Evolutionary conservation across 495 filamentous ascomycete species (phyloP).

Genomic region (Aspergillus conjunctus): DNA sequence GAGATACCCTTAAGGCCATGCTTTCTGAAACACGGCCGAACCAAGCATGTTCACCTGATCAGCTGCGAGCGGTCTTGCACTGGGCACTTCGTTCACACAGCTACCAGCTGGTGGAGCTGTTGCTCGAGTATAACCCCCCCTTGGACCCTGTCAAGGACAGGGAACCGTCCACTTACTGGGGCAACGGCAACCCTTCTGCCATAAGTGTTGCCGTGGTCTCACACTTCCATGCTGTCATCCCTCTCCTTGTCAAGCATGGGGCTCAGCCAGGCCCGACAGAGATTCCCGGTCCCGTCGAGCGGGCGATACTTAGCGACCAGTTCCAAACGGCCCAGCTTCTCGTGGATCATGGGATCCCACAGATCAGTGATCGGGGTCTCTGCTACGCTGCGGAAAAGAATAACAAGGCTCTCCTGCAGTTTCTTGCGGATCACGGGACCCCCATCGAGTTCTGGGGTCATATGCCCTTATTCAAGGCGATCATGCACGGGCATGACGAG

Average conservation of each 20-base stretch:
- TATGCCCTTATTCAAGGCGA: slow-evolving; percentile 5
- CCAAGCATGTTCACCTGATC: slow-evolving; percentile 3
- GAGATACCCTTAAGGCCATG: slow-evolving; percentile 1
- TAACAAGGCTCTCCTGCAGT: neutral
- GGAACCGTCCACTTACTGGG: neutral
- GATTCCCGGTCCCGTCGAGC: neutral
- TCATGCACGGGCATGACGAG: slow-evolving; percentile 5
- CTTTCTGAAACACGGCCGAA: slow-evolving; percentile 6
- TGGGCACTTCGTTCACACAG: slow-evolving; percentile 8
- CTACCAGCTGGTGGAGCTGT: slow-evolving; percentile 6
- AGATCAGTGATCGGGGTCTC: neutral
- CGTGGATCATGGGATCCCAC: neutral
- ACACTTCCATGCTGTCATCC: neutral
- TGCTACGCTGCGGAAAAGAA: slow-evolving; percentile 2
- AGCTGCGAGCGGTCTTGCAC: slow-evolving; percentile 11
- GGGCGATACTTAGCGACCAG: slow-evolving; percentile 2
- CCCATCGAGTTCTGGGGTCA: slow-evolving; percentile 2
- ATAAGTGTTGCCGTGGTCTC: slow-evolving; percentile 3
- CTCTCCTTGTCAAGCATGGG: slow-evolving; percentile 1
- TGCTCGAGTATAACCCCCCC: slow-evolving; percentile 7
- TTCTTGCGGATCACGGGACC: neutral
- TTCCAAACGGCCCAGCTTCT: slow-evolving; percentile 1
- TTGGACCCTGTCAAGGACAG: too few relatives aligned
- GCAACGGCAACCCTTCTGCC: neutral
- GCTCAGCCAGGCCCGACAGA: neutral